Evolutionary conservation across 129 eudicot species (phyloP).

Genomic region (Artemisia annua): DNA sequence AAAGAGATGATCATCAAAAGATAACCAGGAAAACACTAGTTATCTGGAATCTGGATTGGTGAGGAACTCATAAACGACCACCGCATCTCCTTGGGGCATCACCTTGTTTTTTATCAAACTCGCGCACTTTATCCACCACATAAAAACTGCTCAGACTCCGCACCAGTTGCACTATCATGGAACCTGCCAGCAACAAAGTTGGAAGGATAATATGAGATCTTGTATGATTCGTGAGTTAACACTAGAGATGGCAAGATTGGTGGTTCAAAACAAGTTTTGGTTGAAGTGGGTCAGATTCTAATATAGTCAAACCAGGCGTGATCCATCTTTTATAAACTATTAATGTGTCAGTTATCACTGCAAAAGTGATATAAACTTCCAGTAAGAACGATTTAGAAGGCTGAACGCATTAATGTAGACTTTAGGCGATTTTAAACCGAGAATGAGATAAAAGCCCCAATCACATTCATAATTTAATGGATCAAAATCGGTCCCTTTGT

Average conservation of each 20-base stretch:
- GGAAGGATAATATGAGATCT: neutral
- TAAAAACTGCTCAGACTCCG: constrained; percentile 2
- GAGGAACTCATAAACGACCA: neutral
- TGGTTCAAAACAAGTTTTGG: neutral
- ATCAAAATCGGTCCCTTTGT: neutral
- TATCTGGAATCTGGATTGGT: constrained; percentile 14
- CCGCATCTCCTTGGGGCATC: neutral
- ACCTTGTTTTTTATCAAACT: neutral
- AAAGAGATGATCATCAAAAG: neutral
- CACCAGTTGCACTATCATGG: constrained; percentile 13
- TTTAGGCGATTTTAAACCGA: too few relatives aligned
- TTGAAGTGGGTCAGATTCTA: neutral
- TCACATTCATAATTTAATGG: neutral
- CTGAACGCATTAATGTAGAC: too few relatives aligned
- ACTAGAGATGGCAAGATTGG: neutral
- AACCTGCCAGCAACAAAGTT: constrained; percentile 24
- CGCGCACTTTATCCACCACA: neutral
- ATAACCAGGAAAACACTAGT: neutral
- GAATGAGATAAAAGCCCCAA: neutral
- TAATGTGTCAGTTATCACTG: neutral
- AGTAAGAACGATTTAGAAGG: too few relatives aligned
- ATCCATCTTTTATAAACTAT: neutral
- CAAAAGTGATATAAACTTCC: too few relatives aligned
- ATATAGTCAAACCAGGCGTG: neutral
- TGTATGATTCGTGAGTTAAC: neutral